Evolutionary conservation across 305 asterid species (phyloP).

Genomic region (Withania somnifera): DNA sequence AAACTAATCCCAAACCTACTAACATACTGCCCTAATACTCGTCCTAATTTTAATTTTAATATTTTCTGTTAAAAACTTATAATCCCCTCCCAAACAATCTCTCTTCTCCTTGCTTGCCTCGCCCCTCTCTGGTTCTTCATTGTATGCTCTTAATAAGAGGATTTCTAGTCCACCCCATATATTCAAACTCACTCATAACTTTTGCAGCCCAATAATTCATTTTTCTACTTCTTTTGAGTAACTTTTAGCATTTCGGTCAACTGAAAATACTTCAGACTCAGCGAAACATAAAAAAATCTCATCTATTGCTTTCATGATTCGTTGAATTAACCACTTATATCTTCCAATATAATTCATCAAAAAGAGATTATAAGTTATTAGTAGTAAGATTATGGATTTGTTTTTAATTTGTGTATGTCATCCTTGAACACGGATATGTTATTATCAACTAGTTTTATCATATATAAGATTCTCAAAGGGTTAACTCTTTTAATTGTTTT

Average conservation of each 20-base stretch:
- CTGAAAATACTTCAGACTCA: neutral
- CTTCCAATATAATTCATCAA: neutral
- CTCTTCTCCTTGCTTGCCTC: neutral
- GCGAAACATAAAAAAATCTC: neutral
- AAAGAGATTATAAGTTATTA: neutral
- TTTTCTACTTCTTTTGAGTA: neutral
- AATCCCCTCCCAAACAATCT: neutral
- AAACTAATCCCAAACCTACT: too few relatives aligned
- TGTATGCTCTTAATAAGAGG: neutral
- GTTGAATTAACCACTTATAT: neutral
- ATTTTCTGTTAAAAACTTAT: neutral
- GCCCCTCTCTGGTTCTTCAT: neutral
- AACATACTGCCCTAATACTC: too few relatives aligned
- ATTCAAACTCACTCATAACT: neutral
- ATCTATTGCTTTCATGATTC: neutral
- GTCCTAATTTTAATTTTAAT: neutral
- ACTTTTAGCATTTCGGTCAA: neutral
- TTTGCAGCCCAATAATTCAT: neutral
- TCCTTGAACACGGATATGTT: neutral
- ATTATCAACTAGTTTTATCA: neutral
- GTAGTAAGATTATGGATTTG: too few relatives aligned
- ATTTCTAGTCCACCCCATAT: neutral
- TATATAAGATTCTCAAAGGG: too few relatives aligned
- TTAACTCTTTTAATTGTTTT: too few relatives aligned
- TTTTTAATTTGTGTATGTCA: neutral